Evolutionary conservation across 352 stramenopile species (phyloP).

Genomic region (Phytopythium litorale): DNA sequence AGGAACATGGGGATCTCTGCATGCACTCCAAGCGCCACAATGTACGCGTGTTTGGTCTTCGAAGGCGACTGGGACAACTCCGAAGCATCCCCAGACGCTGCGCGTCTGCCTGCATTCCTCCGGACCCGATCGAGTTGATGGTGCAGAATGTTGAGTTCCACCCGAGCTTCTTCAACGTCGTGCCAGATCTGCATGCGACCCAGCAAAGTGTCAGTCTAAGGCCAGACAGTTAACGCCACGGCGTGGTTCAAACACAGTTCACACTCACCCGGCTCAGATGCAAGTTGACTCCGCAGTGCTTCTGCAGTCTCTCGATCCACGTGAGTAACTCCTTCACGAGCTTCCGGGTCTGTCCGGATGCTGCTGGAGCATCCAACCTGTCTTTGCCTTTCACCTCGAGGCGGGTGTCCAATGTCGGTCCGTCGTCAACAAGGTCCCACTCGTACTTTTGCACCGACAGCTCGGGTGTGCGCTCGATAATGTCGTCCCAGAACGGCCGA

Average conservation of each 20-base stretch:
- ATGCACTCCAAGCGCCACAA: slow-evolving; percentile 54
- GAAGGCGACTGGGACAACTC: slow-evolving; percentile 16
- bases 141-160: slow-evolving; percentile 73
- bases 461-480: slow-evolving; percentile 60
- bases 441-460: slow-evolving; percentile 50
- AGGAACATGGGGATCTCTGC: slow-evolving; percentile 62
- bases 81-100: slow-evolving; percentile 5
- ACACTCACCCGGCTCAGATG: slow-evolving; percentile 58
- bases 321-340: slow-evolving; percentile 73
- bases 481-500: slow-evolving; percentile 52
- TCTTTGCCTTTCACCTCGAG: not conserved
- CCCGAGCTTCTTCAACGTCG: slow-evolving; percentile 68
- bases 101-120: slow-evolving; percentile 22
- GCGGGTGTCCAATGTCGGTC: not conserved
- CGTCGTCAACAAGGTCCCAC: slow-evolving; percentile 38
- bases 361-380: not conserved
- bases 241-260: not conserved
- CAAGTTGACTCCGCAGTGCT: slow-evolving; percentile 74
- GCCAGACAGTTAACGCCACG: not conserved
- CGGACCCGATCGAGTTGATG: slow-evolving; percentile 49
- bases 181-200: slow-evolving; percentile 57
- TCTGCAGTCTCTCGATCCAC: slow-evolving; percentile 78
- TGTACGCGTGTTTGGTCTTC: slow-evolving; percentile 54
- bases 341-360: slow-evolving; percentile 23
- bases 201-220: not conserved